Conservation (phyloP, 805 yeast genomes). For the Priceomyces haplophilus region DNA sequence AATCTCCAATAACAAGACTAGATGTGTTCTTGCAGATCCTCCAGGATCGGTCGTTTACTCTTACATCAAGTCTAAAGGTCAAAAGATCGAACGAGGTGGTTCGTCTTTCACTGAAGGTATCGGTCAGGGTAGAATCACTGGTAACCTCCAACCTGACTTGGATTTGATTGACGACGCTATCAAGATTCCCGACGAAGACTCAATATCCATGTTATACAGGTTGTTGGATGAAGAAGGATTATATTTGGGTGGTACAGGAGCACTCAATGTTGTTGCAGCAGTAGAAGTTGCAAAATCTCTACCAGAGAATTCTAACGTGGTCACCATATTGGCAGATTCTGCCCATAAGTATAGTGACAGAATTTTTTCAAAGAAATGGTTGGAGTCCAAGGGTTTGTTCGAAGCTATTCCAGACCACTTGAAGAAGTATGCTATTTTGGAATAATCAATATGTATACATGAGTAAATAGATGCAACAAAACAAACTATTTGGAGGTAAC, state of each 20-base stretch:
- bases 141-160: conserved; percentile 71
- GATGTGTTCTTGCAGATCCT: conserved; percentile 81
- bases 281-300: conserved; percentile 66
- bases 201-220: conserved; percentile 80
- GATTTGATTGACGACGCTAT: conserved; percentile 77
- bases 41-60: conserved; percentile 87
- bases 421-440: conserved; percentile 57
- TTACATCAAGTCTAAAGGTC: conserved; percentile 68
- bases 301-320: conserved; percentile 79
- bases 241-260: conserved; percentile 87
- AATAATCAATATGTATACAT: conserved; percentile 13
- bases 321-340: conserved; percentile 84
- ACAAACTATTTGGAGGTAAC: background rate
- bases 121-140: conserved; percentile 92
- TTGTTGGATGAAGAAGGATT: conserved; percentile 87
- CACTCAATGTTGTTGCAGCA: conserved; percentile 89
- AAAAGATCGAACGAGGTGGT: conserved; percentile 68
- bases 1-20: conserved; percentile 57
- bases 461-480: background rate
- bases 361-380: conserved; percentile 75
- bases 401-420: conserved; percentile 67
- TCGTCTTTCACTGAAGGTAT: conserved; percentile 93
- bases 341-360: conserved; percentile 87
- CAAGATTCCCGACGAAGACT: conserved; percentile 71
- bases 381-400: conserved; percentile 63